Evolutionary conservation across 225 moss, liverwort and hornwort species (phyloP), one percentile per base, ranked within the genome.

Genomic region (Physcomitrellopsis africana): DNA sequence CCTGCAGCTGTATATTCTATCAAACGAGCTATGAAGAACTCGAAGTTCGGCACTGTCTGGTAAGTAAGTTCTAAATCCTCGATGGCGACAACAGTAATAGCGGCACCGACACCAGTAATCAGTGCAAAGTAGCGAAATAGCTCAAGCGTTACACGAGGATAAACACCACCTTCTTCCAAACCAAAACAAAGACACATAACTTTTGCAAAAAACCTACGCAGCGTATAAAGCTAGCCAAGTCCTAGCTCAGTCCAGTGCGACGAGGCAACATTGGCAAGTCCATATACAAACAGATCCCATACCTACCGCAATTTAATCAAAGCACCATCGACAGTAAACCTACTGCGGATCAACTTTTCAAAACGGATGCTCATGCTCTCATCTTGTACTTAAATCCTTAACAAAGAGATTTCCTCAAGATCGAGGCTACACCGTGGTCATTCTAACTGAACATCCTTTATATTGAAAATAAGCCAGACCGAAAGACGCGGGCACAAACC

Each of bases 301-400:
- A 46, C 71, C 71, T 70, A 71, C 63, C 18, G 27, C 32, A 54
- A 81, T 56, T 26, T 71, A n/a, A 53, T 58, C 75, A 16, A 29
- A 51, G n/a, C 11, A 43, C 37, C 69, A 45, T 73, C 51, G 71
- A 63, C 63, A 80, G 51, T 68, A 80, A 77, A 62, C 77, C 67
- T 5, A 8, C 26, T 13, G 51, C 53, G 49, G 70, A 67, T 74
- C 74, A 19, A 29, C 20, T 41, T 6, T 10, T 51, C 8, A 10
- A 1, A 60, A 7, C 24, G 7, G 14, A n/a, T 16, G 9, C 18
- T 51, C 10, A 18, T 8, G 22, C 47, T 8, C 3, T 8, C 63
- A 37, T 32, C 9, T 3, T 51, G 11, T 5, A 45, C 52, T 49
- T 19, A 1, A 37, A 61, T 71, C 24, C 19, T 68, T 63, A 8